Evolutionary conservation across 257 asterid species (phyloP), one percentile per base, ranked within the genome.

Genomic region (Eustoma russellianum): DNA sequence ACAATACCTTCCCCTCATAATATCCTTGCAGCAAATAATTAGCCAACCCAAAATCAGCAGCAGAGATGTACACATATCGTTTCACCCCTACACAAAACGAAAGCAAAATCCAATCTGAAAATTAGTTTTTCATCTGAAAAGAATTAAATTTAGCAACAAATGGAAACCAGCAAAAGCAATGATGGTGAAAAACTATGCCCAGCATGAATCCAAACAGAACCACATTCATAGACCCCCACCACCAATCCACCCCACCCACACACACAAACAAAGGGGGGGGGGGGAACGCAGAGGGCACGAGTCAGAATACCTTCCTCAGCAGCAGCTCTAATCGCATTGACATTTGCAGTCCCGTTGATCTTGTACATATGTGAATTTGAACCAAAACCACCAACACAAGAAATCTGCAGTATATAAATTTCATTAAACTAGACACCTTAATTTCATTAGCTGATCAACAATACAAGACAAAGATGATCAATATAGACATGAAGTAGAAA

Each of bases 341-440:
- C 81, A 72, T 92, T 92, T 49, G 97, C 95, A 60, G 95, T 88
- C 63, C 98, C 98, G 54, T 92, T 92, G 75, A 81, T 75, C 74
- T 85, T 92, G 74, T 92, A 92, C 98, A 92, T 92, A 57, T 80
- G 58, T 7, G 95, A 56, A 70, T 83, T 92, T 56, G 97, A 87
- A 68, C 98, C 98, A 68, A 92, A 87, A 30, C 98, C 98, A 9
- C 98, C 98, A 69, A 92, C 86, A 61, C 98, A 87, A 67, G 98
- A 88, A 58, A 92, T 84, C 98, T 92, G 81, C 72, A 76, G 57
- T 59, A 55, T 14, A 14, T 46, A 50, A 59, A 46, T 13, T 64
- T 30, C 64, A 58, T 48, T 40, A 53, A 41, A 50, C 38, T 53
- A 34, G 15, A 53, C n/a, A 50, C 19, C 30, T 24, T 24, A 24